A percentile compares a stretch with the other conserved stretches of the same genome.
Conservation (phyloP, 306 rosid species). For the Dalbergia cultrata region DNA sequence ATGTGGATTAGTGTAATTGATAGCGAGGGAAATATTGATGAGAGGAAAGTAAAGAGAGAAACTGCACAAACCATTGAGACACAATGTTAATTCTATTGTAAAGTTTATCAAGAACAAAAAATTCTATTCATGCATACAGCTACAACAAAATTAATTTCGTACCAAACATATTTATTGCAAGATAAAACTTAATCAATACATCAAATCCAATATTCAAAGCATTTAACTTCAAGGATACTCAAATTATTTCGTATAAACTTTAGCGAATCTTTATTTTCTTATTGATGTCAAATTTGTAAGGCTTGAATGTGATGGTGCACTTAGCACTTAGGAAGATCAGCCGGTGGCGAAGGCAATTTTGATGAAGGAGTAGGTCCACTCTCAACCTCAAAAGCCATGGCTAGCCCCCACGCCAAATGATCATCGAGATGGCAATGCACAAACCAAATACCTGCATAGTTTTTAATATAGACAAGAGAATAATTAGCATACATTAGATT, state of each 20-base stretch:
- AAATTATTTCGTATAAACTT: background rate
- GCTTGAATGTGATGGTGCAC: background rate
- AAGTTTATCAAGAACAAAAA: no score
- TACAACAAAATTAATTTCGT: no score
- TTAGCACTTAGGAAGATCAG: conserved; percentile 70
- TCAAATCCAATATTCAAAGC: no score
- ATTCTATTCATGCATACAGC: no score
- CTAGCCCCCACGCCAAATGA: conserved; percentile 80
- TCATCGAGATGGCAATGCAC: conserved; percentile 73
- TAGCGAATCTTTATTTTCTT: background rate
- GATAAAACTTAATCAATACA: no score
- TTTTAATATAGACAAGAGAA: background rate
- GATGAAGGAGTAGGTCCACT: conserved; percentile 49
- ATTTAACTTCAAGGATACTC: no score
- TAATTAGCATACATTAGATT: background rate
- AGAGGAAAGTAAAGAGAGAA: no score
- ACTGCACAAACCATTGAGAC: no score
- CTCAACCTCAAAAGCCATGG: conserved; percentile 57
- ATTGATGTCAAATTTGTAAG: background rate
- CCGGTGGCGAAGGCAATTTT: conserved; percentile 65
- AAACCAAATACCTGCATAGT: conserved; percentile 59
- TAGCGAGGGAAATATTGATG: no score
- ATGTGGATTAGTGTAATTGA: no score
- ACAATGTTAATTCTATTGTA: no score
- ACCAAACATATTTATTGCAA: no score